Evolutionary conservation across 805 yeast genomes (phyloP), one percentile per base, ranked within the genome.

Genomic region (Torulaspora delbrueckii): DNA sequence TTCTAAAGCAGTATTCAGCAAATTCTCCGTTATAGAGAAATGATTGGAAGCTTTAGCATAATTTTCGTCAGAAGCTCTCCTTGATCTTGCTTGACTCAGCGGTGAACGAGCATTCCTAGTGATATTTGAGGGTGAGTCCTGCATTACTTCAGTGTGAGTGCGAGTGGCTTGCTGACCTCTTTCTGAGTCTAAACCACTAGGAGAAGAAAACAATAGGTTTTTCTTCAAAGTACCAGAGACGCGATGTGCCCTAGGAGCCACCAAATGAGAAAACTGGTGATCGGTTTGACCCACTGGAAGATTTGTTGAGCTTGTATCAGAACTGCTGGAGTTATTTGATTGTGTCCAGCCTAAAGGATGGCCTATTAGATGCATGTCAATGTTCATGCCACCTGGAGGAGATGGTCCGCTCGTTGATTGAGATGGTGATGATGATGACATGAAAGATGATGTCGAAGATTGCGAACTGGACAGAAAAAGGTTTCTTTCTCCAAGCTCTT

Each of bases 1-100:
- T 9, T 44, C 46, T n/a, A 26, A 18, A 13, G 39, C 19, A 23
- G 43, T 46, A 18, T 34, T 32, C n/a, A 37, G 16, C 6, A 40
- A 19, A 16, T 37, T 41, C 16, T 43, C 47, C 12, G 42, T 27
- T 2, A 45, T 33, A 8, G 51, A 25, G 16, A 27, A 35, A 8
- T 40, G 16, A 25, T 37, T 47, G 4, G 55, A 43, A 13, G 32
- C 19, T 25, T 46, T 51, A 5, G 45, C 22, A 28, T 37, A 35
- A 5, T 45, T 43, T 28, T 58, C 60, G 23, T 58, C 62, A 4
- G 57, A 51, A 30, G 42, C 45, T 40, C 58, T 48, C 47, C 57
- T 45, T 31, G 48, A 42, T 31, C 55, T 43, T 7, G 42, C 35
- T 10, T 47, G 43, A 39, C 44, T 52, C 33, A 50, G 23, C 4